Evolutionary conservation across 2,329 filamentous ascomycete genomes (phyloP), one percentile per base, ranked within the genome.

Genomic region (Penicillium sclerotiorum): DNA sequence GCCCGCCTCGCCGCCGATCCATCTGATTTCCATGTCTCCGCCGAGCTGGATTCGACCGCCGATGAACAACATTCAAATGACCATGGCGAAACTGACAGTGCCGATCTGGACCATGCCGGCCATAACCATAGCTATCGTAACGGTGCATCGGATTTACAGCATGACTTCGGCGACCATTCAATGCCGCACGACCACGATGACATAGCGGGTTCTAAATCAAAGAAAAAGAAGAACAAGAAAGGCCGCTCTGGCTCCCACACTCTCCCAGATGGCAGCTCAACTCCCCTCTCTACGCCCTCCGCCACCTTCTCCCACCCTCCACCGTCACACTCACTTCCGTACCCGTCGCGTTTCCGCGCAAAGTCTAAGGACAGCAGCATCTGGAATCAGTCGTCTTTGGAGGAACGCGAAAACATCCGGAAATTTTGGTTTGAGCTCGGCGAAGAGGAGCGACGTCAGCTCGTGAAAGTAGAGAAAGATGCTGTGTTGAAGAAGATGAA

Each of bases 401-500:
- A 97, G 72, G 94, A 99, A 75, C 88, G 94, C 28, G 91, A 96
- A 75, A 88, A 94, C 45, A 99, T 99, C 68, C 96, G 96, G 74
- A 89, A 96, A 61, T 99, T 97, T 73, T 99, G 94, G 94, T 82
- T 99, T 45, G 91, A 91, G 13, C 75, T 99, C 36, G 90, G 90
- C 59, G 94, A 99, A 71, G 90, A 95, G 30, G 92, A 97, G 70
- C 89, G 94, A 62, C 94, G 95, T 69, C 94, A 90, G 13, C 78
- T 99, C 39, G 91, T 99, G 66, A 96, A 96, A 73, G 93, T 99
- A 23, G 94, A 99, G 74, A 99, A 99, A 75, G 93, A 99, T 73
- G 93, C 94, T 7, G 94, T 99, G 0, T 77, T 99, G 49, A 91
- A 90, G 67, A 99, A 99, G 79, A 99, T 99, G 94, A 99, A 99